Evolutionary conservation across 345 rosid species (phyloP), one percentile per base, ranked within the genome.

Genomic region (Gossypium bickii): DNA sequence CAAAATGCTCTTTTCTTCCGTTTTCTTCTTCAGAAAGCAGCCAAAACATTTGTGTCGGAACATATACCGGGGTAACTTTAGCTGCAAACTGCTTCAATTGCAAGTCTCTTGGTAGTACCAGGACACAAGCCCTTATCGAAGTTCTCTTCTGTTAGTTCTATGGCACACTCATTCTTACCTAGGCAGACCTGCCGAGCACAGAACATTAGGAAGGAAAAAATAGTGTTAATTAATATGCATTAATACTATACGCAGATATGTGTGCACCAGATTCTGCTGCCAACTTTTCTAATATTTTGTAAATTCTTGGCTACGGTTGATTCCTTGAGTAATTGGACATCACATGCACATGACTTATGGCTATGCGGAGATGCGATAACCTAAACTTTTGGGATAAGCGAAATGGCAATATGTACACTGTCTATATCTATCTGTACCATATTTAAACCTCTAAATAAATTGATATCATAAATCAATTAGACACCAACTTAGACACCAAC

Each of bases 21-120:
- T 22, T 22, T 12, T 15, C 24, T 12, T 24, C 38, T 44, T 58
- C 41, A 18, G 41, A 7, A 4, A 7, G 38, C 66, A 29, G 67
- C 52, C 49, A 56, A 44, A 44, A 4, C 8, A 0, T 27, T 29
- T 67, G 48, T 9, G 16, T 22, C 45, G n/a, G 43, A 56, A 47
- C 48, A 63, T 52, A 67, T 44, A 47, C 3, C 20, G 63, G 4
- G 62, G n/a, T 13, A 38, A 51, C 17, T 74, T 83, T 79, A 88
- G 77, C 78, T 74, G 82, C 93, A 89, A 0, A 55, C 72, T 74
- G 85, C 93, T 82, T 89, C 89, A 11, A 85, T 77, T 0, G 84
- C 82, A 4, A 89, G 84, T 80, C 71, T 80, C 84, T 73, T 84
- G 18, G 52, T 74, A 4, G 53, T 71, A 43, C 81, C 83, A 0